phyloP scores from a whole-genome alignment of 78 protist species.

The Pigoraptor vietnamica region DNA sequence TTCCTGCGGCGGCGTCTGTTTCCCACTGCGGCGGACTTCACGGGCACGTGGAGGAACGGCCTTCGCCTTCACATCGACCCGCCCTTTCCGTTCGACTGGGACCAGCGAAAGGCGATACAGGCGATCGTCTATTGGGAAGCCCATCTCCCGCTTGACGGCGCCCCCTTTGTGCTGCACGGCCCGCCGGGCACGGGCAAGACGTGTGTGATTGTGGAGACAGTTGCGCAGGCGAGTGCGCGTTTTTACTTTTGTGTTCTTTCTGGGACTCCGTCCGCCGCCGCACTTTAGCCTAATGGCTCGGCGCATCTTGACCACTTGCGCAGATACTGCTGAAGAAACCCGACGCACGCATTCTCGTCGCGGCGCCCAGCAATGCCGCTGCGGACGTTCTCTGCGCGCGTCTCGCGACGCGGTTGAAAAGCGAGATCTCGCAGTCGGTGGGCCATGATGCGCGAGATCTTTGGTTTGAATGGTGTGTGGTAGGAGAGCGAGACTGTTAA shows the following conservation, averaged over 20 bases:
- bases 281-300: background rate
- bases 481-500: background rate
- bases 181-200: conserved; percentile 73
- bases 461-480: background rate
- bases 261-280: background rate
- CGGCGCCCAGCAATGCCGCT: conserved; percentile 41
- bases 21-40: background rate
- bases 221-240: background rate
- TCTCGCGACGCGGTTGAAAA: background rate
- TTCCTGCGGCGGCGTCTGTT: background rate
- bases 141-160: background rate
- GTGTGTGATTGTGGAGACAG: conserved; percentile 26
- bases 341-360: background rate
- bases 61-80: background rate
- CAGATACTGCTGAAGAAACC: background rate
- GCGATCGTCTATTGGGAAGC: background rate
- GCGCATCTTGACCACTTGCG: background rate
- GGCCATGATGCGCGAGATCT: no score
- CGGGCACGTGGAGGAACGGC: background rate
- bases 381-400: conserved; percentile 35
- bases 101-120: background rate
- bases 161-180: conserved; percentile 46
- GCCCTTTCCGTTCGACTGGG: background rate
- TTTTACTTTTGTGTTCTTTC: background rate
- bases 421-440: no score